Base-by-base conservation (phyloP, 2,329 filamentous ascomycete genomes). In the Stemphylium vesicarium region DNA sequence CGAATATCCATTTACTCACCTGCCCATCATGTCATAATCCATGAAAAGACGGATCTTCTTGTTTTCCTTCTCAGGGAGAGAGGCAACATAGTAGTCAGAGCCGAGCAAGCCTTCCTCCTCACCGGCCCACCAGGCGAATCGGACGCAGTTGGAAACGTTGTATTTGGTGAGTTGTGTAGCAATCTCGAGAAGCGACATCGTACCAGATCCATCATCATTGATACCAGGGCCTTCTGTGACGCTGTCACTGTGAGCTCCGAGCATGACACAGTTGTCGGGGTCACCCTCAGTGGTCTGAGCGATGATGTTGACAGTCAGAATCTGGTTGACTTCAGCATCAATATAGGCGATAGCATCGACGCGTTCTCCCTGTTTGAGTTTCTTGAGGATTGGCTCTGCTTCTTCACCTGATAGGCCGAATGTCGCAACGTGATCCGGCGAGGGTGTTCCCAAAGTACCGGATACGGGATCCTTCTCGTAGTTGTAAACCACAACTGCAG, bases 401-500 rank as follows among this genome's bases (percentile, higher is more conserved):
- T 88, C 86, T 18, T 81, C 78, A 12, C 84, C 81, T 1, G 85
- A 85, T 9, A 94, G 77, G 1, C 89, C 88, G 58, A 92, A 89
- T 0, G 88, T 91, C 0, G 90, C 86, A 11, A 90, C 59, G 37
- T 81, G 70, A 88, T 84, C 40, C 70, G 75, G 45, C 64, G 86
- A 70, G 0, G 88, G 86, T 0, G 79, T 81, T 10, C 88, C 90
- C 3, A 95, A 80, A 1, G 90, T 94, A 36, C 90, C 91, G 45
- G 84, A 62, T 4, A 74, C 81, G 0, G 77, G 73, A 1, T 86
- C 89, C 2, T 83, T 79, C 4, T 87, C 86, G 64, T 88, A 88
- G 78, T 94, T 93, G 77, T 91, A 94, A 35, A 95, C 81, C 13
- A 95, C 77, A 1, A 88, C 89, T 2, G 88, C 90, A 9, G 85